Percentiles rank a stretch among this genome's conserved stretches.
phyloP scores from a whole-genome alignment of 1,284 basidiomycete species.

The Veloboletus limbatus region DNA sequence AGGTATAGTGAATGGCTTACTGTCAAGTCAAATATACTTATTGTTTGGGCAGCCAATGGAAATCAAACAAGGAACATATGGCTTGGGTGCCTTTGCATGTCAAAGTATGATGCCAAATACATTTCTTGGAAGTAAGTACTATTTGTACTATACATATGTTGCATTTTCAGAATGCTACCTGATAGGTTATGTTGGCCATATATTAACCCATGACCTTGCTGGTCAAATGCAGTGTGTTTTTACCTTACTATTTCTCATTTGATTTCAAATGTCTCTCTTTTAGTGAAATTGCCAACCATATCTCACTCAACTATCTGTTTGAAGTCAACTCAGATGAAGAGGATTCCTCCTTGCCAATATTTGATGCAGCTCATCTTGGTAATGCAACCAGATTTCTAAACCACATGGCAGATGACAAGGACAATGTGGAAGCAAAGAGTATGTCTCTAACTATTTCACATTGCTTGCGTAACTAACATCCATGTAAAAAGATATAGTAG shows the following conservation, averaged over 20 bases:
- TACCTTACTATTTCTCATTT: neutral
- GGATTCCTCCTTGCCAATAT: constrained; percentile 16
- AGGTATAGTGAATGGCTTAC: constrained; percentile 14
- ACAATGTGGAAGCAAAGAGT: constrained; percentile 46
- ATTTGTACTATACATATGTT: neutral
- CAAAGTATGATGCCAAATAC: constrained; percentile 40
- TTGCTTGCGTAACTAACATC: neutral
- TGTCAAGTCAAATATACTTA: neutral
- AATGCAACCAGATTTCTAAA: constrained; percentile 59
- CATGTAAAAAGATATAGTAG: constrained; percentile 31
- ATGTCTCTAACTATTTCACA: constrained; percentile 11
- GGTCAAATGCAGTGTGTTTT: constrained; percentile 13
- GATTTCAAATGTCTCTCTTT: neutral
- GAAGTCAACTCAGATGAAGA: constrained; percentile 27
- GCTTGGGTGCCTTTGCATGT: constrained; percentile 51
- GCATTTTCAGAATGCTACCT: neutral
- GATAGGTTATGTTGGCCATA: constrained; percentile 60
- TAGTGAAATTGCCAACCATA: constrained; percentile 32
- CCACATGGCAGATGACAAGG: constrained; percentile 32
- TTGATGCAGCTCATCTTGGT: constrained; percentile 50
- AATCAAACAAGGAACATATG: constrained; percentile 42
- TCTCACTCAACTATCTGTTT: constrained; percentile 51
- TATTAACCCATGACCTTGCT: constrained; percentile 43
- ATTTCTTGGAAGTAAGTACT: constrained; percentile 46
- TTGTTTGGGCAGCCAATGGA: constrained; percentile 30